Base-by-base conservation (phyloP, 2,329 filamentous ascomycete species). In the Cercospora zeina region DNA sequence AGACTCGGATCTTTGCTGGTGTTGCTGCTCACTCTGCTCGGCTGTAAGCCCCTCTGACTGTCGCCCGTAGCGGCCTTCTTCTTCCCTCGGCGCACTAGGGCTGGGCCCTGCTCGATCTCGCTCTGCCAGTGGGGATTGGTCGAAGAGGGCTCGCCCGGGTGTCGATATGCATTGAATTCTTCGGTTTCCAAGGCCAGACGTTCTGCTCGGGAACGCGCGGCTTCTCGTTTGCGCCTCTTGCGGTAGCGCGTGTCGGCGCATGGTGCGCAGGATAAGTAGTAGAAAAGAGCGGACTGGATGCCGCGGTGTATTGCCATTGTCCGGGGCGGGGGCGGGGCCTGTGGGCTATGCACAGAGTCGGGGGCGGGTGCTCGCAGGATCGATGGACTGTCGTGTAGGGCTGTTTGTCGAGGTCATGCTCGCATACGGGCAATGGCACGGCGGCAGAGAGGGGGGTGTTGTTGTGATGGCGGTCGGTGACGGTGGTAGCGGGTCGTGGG, bases 61-160 rank as follows among this genome's bases (percentile, higher is more conserved):
- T 65, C 65, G 9, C 58, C 59, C 42, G 24, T 27, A 27, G 72
- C 63, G 31, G 67, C 72, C 78, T 62, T 66, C 76, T 71, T 73
- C 76, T 69, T 76, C 75, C 62, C 83, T 77, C 74, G 87, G 67
- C 62, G 71, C 62, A 56, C 36, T 83, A 80, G 77, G 11, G 60
- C 61, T 31, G 93, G 93, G 0, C 93, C 93, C 77, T 93, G 83
- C 65, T 81, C 82, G 67, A 97, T 96, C 76, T 97, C 93, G 72
- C 95, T 89, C 33, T 84, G 81, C 93, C 93, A 97, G 77, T 90
- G 91, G 11, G 89, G 88, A 71, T 97, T 97, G 30, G 91, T 96
- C 71, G 87, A 88, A 70, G 91, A 95, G 0, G 91, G 90, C 49
- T 87, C 85, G 19, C 62, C 1, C 89, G 92, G 72, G 71, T 97